phyloP scores from a whole-genome alignment of 1,284 basidiomycete species.

The Malassezia equina region DNA sequence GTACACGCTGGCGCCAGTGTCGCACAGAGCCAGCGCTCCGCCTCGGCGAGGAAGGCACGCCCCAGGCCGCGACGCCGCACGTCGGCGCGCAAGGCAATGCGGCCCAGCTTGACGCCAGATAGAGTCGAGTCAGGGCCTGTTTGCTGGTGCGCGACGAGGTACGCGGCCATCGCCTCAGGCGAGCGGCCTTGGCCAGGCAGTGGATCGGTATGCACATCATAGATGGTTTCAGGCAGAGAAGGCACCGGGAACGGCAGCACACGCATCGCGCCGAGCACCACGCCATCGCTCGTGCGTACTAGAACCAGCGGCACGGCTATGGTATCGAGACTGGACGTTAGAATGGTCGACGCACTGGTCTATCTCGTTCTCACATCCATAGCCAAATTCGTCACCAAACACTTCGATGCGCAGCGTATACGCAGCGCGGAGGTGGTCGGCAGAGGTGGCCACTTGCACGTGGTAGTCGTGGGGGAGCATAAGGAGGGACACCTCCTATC shows the following conservation, averaged over 20 bases:
- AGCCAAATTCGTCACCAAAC: constrained; percentile 4
- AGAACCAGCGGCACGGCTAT: constrained; percentile 1
- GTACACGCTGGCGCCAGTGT: background rate
- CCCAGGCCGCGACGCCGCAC: constrained; percentile 1
- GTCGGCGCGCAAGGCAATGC: background rate
- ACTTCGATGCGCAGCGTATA: constrained; percentile 6
- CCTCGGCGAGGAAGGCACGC: background rate
- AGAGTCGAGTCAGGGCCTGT: background rate
- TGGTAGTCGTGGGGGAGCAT: background rate
- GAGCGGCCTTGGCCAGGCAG: constrained; percentile 3
- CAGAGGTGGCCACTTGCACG: background rate
- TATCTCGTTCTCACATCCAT: background rate
- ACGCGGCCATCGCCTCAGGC: background rate
- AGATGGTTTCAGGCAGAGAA: background rate
- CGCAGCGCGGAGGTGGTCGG: background rate
- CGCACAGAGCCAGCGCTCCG: background rate
- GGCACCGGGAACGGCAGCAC: background rate
- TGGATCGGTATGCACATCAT: background rate
- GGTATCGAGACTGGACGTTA: background rate
- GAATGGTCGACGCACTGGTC: background rate
- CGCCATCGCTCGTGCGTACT: background rate
- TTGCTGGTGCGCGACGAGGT: background rate
- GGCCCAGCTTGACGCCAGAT: constrained; percentile 9
- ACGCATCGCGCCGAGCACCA: background rate
- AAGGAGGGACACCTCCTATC: background rate